phyloP scores from a whole-genome alignment of 1,284 basidiomycete species.

The Takashimella koratensis region DNA sequence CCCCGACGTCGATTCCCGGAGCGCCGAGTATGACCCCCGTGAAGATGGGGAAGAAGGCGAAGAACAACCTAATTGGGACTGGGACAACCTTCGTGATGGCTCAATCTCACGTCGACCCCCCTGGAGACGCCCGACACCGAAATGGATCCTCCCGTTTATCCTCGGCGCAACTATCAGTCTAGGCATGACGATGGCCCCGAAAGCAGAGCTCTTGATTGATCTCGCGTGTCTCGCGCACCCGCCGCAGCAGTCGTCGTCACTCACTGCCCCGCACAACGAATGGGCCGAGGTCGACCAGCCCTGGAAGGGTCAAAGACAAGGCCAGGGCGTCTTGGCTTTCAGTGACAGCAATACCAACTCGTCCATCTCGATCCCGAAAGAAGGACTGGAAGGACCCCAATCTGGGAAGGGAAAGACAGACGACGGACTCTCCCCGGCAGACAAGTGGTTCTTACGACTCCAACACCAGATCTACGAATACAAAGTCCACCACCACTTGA shows the following conservation, averaged over 20 bases:
- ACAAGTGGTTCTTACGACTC: conserved; percentile 43
- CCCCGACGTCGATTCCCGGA: not conserved
- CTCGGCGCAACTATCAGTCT: conserved; percentile 31
- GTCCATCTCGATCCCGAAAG: not conserved
- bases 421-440: conserved; percentile 28
- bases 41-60: conserved; percentile 3
- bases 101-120: conserved; percentile 27
- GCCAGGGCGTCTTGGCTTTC: not conserved
- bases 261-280: not conserved
- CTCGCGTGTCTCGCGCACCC: conserved; percentile 48
- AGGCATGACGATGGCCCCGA: conserved; percentile 42
- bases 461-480: conserved; percentile 37
- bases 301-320: too few relatives aligned
- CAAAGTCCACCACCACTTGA: conserved; percentile 8
- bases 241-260: conserved; percentile 18
- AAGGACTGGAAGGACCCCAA: too few relatives aligned
- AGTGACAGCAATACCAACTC: not conserved
- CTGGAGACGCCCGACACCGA: conserved; percentile 39
- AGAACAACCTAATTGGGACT: conserved; percentile 9
- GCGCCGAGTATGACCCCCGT: not conserved
- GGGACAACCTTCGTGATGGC: conserved; percentile 28
- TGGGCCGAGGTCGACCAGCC: not conserved
- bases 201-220: conserved; percentile 43
- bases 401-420: not conserved
- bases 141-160: conserved; percentile 44